These are phyloP conservation scores for Phytopythium delawarense DNA, from an alignment of 352 stramenopile genomes.

Conservation along the genomic window DNA sequence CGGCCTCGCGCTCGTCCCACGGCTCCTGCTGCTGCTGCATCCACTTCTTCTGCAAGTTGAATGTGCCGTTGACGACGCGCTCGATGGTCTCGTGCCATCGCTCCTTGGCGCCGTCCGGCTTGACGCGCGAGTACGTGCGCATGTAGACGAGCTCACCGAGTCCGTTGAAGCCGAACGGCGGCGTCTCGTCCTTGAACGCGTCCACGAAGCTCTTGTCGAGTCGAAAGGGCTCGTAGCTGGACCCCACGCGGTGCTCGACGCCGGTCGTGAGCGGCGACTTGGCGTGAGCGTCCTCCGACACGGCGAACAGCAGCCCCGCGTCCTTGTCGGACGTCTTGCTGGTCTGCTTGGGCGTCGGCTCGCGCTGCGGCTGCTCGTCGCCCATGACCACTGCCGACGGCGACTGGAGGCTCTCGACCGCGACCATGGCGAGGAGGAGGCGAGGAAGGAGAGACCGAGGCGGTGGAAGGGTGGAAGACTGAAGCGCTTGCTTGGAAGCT, in stretches of 20 bases:
- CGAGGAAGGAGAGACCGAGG: not conserved
- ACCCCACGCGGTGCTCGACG: slow-evolving; percentile 13
- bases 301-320: slow-evolving; percentile 1
- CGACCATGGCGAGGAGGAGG: slow-evolving; percentile 3
- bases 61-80: slow-evolving; percentile 92
- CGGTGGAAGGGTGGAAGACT: not conserved
- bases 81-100: slow-evolving; percentile 90
- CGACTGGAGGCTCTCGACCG: slow-evolving; percentile 7
- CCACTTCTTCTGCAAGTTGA: slow-evolving; percentile 92
- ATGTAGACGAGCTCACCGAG: slow-evolving; percentile 92
- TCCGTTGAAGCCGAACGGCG: slow-evolving; percentile 93
- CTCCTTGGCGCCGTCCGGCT: slow-evolving; percentile 76
- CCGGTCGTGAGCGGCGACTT: slow-evolving; percentile 8
- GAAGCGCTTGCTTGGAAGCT: slow-evolving; percentile 3
- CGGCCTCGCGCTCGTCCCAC: slow-evolving; percentile 65
- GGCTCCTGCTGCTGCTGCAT: slow-evolving; percentile 33
- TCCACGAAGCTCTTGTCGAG: slow-evolving; percentile 41
- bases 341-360: not conserved
- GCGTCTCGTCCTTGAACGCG: slow-evolving; percentile 35
- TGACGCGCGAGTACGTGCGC: slow-evolving; percentile 88
- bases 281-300: slow-evolving; percentile 3
- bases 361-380: slow-evolving; percentile 3
- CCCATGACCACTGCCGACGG: slow-evolving; percentile 6
- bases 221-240: slow-evolving; percentile 19
- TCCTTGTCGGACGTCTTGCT: not conserved